phyloP scores from a whole-genome alignment of 2,329 filamentous ascomycete species.

The Scytalidium lignicola region DNA sequence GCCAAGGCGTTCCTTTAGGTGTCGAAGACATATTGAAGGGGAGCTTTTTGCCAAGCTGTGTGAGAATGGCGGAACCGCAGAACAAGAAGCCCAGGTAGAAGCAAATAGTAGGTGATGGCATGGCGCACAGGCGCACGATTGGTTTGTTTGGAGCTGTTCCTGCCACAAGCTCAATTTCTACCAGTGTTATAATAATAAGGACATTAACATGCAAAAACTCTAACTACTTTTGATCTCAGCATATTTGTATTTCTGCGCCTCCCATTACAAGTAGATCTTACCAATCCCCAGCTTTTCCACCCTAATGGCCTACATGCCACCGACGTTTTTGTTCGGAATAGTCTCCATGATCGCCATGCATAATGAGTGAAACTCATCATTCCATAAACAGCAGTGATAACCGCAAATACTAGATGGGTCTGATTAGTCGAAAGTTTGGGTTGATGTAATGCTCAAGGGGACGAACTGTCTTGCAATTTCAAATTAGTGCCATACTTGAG shows the following conservation, averaged over 20 bases:
- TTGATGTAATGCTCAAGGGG: neutral
- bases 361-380: slow-evolving; percentile 23
- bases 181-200: slow-evolving; percentile 16
- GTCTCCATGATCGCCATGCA: slow-evolving; percentile 16
- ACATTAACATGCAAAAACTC: slow-evolving; percentile 22
- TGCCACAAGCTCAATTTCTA: slow-evolving; percentile 21
- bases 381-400: slow-evolving; percentile 22
- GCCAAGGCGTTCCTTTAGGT: slow-evolving; percentile 18
- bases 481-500: slow-evolving; percentile 20
- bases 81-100: slow-evolving; percentile 21
- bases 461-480: slow-evolving; percentile 18
- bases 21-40: slow-evolving; percentile 25
- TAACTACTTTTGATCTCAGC: slow-evolving; percentile 6
- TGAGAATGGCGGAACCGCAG: slow-evolving; percentile 13
- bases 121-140: slow-evolving; percentile 20
- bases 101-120: slow-evolving; percentile 22
- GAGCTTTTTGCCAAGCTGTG: slow-evolving; percentile 11
- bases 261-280: slow-evolving; percentile 5
- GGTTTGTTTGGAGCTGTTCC: slow-evolving; percentile 17
- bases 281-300: slow-evolving; percentile 24
- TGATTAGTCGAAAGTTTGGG: neutral
- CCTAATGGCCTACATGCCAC: slow-evolving; percentile 20
- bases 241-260: neutral
- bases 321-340: slow-evolving; percentile 15
- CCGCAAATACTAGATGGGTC: slow-evolving; percentile 17